phyloP scores from a whole-genome alignment of 2,329 filamentous ascomycete species.

The Huntiella moniliformis region DNA sequence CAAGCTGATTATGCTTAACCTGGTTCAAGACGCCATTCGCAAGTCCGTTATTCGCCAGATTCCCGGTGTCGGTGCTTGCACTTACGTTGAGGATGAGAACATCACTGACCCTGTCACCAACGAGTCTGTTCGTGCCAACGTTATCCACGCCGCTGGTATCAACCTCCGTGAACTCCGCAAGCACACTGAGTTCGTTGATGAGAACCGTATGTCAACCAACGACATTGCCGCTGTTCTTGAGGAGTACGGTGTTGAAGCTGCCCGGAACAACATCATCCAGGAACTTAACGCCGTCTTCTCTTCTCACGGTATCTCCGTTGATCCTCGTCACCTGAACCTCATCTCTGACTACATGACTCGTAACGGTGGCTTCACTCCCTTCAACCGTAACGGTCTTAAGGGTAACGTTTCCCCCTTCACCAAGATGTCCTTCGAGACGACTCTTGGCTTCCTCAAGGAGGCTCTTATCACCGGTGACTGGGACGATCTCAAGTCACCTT shows the following conservation, averaged over 20 bases:
- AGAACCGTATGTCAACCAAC: conserved; percentile 75
- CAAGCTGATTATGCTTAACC: conserved; percentile 81
- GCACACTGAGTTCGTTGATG: conserved; percentile 69
- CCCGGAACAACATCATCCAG: conserved; percentile 65
- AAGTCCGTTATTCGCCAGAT: conserved; percentile 78
- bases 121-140: conserved; percentile 29
- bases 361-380: conserved; percentile 70
- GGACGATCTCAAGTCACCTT: conserved; percentile 74
- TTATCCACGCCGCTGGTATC: conserved; percentile 64
- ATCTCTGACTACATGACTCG: conserved; percentile 98
- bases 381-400: conserved; percentile 76
- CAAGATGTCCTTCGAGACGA: conserved; percentile 99
- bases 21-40: conserved; percentile 66
- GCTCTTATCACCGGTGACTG: conserved; percentile 78
- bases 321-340: conserved; percentile 79
- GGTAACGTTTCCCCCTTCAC: conserved; percentile 79
- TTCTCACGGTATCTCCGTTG: conserved; percentile 80
- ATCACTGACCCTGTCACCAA: conserved; percentile 28
- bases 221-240: conserved; percentile 72
- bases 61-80: conserved; percentile 53
- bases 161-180: conserved; percentile 85
- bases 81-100: conserved; percentile 42
- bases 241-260: conserved; percentile 85
- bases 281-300: conserved; percentile 76
- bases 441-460: conserved; percentile 79